Evolutionary conservation across 2,329 filamentous ascomycete genomes (phyloP).

Genomic region (Thyridium curvatum): DNA sequence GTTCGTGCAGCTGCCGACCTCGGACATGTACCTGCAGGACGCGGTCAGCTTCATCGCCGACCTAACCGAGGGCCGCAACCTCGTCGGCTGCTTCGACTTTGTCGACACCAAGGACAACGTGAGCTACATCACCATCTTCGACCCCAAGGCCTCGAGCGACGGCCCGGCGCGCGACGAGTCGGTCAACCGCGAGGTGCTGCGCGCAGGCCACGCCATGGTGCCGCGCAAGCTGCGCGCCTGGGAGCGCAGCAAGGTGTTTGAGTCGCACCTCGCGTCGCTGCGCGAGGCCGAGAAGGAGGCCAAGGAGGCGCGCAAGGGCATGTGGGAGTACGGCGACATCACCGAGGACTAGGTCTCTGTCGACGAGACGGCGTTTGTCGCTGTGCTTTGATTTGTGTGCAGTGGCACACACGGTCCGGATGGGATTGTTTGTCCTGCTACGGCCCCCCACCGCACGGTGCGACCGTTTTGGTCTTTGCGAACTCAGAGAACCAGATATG

Average conservation of each 20-base stretch:
- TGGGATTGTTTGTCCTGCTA: too few relatives aligned
- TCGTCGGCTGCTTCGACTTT: constrained; percentile 89
- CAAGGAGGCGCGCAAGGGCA: constrained; percentile 73
- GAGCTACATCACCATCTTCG: constrained; percentile 82
- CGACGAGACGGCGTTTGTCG: background rate
- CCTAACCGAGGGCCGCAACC: constrained; percentile 64
- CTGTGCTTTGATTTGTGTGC: constrained; percentile 2
- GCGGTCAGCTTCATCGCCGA: constrained; percentile 70
- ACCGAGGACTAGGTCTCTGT: constrained; percentile 67
- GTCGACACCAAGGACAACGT: constrained; percentile 72
- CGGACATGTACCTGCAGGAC: constrained; percentile 77
- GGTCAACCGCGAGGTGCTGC: constrained; percentile 82
- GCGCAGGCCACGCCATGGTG: constrained; percentile 83
- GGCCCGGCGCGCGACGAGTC: constrained; percentile 61
- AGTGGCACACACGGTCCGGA: too few relatives aligned
- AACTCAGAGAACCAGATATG: too few relatives aligned
- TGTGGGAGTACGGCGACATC: constrained; percentile 98
- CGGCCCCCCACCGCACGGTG: too few relatives aligned
- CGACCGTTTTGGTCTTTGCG: too few relatives aligned
- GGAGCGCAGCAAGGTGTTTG: constrained; percentile 68
- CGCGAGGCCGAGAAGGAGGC: constrained; percentile 70
- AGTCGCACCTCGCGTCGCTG: constrained; percentile 64
- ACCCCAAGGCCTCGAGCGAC: constrained; percentile 53
- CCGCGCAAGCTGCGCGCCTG: constrained; percentile 86
- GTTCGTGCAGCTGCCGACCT: constrained; percentile 80